Evolutionary conservation across 306 rosid species (phyloP), one percentile per base, ranked within the genome.

Genomic region (Acmispon strigosus): DNA sequence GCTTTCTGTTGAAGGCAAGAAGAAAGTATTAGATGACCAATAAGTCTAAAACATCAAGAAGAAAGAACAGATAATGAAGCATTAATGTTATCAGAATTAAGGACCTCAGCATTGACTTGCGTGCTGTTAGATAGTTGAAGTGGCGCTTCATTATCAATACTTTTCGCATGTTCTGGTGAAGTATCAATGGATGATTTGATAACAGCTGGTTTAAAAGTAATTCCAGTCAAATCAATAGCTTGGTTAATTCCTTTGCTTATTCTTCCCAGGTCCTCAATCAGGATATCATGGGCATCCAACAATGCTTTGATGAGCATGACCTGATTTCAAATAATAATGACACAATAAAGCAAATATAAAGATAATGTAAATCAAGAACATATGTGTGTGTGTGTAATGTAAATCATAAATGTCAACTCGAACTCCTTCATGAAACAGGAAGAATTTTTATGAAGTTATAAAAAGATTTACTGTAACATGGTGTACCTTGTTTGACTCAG

Each of bases 231-330:
- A 80, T 92, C 96, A 78, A 92, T 43, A 32, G 82, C 64, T 74
- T 86, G 80, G 77, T 80, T 83, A 68, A 87, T 74, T 62, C 90
- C 95, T 76, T 81, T 82, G 86, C 92, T 84, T 17, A 92, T 84
- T 70, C 82, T 86, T 72, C 57, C 84, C 44, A 92, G 83, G 79
- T 89, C 98, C 80, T 89, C 92, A 76, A 87, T 86, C 69, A 92
- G 74, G 27, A 78, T 78, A 81, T 88, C 89, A 73, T 80, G 95
- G 61, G 96, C 89, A 74, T 78, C 53, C 66, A 76, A 45, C 69
- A 89, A 74, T 48, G 90, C 85, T 72, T 92, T 92, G 71, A 89
- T 52, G 59, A 84, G 88, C 70, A 66, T 77, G 79, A 62, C 76
- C 72, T 72, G 80, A 24, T 74, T 78, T 52, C 32, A 68, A 60